phyloP scores from a whole-genome alignment of 148 eudicot genomes.

The Mesembryanthemum crystallinum region DNA sequence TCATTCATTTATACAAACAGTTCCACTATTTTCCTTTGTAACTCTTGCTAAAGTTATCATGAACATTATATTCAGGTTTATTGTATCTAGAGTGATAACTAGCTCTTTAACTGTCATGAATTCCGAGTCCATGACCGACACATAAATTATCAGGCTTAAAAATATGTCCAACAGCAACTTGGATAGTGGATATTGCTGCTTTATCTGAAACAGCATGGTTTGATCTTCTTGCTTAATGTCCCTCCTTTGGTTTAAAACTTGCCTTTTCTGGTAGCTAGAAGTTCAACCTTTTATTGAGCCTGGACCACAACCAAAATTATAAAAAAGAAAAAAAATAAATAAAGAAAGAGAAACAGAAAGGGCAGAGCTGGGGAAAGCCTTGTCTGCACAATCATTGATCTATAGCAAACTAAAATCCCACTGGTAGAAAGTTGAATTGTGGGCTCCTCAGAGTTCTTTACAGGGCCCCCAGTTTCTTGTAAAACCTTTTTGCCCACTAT shows the following conservation, averaged over 20 bases:
- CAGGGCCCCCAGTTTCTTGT: conserved; percentile 10
- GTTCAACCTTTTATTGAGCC: conserved; percentile 8
- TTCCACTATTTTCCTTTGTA: background rate
- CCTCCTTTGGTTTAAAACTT: conserved; percentile 20
- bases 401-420: conserved; percentile 10
- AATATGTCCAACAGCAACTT: conserved; percentile 7
- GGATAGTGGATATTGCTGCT: conserved; percentile 15
- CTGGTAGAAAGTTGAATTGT: conserved; percentile 16
- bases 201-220: conserved; percentile 5
- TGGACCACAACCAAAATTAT: conserved; percentile 33
- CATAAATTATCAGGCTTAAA: background rate
- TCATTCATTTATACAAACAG: background rate
- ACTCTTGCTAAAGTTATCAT: background rate
- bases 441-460: conserved; percentile 19
- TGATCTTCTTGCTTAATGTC: conserved; percentile 12
- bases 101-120: background rate
- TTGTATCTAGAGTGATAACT: background rate
- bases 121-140: background rate
- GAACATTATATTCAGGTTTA: background rate
- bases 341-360: background rate
- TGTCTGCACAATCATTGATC: conserved; percentile 28
- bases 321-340: background rate
- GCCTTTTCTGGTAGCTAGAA: conserved; percentile 21
- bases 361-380: conserved; percentile 1
- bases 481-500: background rate